Evolutionary conservation across 2,329 filamentous ascomycete species (phyloP).

Genomic region (Blumeria graminis): DNA sequence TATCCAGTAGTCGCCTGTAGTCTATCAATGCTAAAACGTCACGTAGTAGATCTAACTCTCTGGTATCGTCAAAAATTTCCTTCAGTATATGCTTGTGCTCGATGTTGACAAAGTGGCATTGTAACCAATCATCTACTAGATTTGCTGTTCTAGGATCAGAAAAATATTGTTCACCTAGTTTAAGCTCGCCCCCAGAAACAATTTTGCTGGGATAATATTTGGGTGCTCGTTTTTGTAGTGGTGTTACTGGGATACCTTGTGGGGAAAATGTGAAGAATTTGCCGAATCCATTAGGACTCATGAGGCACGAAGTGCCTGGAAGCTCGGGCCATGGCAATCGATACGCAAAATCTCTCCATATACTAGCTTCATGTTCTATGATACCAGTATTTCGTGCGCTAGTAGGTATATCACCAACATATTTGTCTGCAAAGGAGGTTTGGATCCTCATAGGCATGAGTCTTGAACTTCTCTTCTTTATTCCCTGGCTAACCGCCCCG

Average conservation of each 20-base stretch:
- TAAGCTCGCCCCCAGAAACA: neutral
- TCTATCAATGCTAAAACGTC: conserved; percentile 1
- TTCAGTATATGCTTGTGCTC: neutral
- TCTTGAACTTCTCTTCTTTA: neutral
- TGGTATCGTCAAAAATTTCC: neutral
- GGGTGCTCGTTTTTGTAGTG: no score
- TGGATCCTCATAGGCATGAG: neutral
- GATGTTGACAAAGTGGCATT: neutral
- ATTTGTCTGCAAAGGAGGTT: neutral
- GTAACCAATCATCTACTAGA: neutral
- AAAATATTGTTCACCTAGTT: neutral
- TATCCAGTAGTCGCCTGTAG: neutral
- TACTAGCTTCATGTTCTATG: neutral
- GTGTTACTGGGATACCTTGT: neutral
- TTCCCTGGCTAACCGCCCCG: neutral
- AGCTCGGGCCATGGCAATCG: neutral
- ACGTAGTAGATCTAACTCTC: neutral
- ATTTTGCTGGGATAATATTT: neutral
- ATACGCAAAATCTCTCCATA: conserved; percentile 1
- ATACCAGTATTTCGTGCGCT: neutral
- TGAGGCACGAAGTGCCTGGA: neutral
- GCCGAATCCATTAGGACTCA: neutral
- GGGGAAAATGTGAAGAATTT: neutral
- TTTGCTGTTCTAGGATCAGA: neutral
- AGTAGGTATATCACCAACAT: neutral